Conservation (phyloP, 2,329 filamentous ascomycete species). For the Diaporthe ampelina region DNA sequence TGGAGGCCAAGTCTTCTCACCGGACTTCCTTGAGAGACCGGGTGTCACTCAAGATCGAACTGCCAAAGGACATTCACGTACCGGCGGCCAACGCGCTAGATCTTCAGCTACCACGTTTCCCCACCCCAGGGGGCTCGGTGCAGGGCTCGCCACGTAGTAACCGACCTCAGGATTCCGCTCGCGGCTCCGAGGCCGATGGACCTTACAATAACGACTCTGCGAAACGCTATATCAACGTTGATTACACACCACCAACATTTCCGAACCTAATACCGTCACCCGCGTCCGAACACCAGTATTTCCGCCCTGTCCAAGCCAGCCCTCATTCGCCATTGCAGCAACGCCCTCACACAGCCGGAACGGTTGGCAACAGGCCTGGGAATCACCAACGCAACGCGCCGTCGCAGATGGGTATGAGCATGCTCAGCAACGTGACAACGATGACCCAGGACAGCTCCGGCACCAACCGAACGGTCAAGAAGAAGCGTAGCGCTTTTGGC, state of each 20-base stretch:
- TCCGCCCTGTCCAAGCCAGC: slow-evolving; percentile 73
- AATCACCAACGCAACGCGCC: slow-evolving; percentile 63
- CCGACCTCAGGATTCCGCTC: slow-evolving; percentile 61
- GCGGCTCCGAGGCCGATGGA: slow-evolving; percentile 62
- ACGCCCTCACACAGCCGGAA: slow-evolving; percentile 67
- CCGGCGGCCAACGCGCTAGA: slow-evolving; percentile 58
- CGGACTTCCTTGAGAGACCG: slow-evolving; percentile 66
- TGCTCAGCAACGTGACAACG: slow-evolving; percentile 67
- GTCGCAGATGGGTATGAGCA: slow-evolving; percentile 70
- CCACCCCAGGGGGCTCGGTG: slow-evolving; percentile 30
- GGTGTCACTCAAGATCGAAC: slow-evolving; percentile 65
- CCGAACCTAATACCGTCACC: slow-evolving; percentile 61
- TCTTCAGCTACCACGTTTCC: slow-evolving; percentile 50
- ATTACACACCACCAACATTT: slow-evolving; percentile 55
- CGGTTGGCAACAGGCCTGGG: slow-evolving; percentile 51
- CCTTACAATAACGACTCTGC: slow-evolving; percentile 53
- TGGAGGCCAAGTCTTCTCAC: slow-evolving; percentile 46
- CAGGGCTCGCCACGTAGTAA: slow-evolving; percentile 43
- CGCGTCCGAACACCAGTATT: slow-evolving; percentile 68
- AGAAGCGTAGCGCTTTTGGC: slow-evolving; percentile 77
- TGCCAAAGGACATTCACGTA: slow-evolving; percentile 68
- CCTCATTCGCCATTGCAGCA: slow-evolving; percentile 75
- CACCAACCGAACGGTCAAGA: slow-evolving; percentile 65
- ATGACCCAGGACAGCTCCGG: slow-evolving; percentile 58
- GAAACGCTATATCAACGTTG: slow-evolving; percentile 41